Evolutionary conservation across 768 basidiomycete species (phyloP), one percentile per base, ranked within the genome.

Genomic region (Tylopilus cervinicoccineus): DNA sequence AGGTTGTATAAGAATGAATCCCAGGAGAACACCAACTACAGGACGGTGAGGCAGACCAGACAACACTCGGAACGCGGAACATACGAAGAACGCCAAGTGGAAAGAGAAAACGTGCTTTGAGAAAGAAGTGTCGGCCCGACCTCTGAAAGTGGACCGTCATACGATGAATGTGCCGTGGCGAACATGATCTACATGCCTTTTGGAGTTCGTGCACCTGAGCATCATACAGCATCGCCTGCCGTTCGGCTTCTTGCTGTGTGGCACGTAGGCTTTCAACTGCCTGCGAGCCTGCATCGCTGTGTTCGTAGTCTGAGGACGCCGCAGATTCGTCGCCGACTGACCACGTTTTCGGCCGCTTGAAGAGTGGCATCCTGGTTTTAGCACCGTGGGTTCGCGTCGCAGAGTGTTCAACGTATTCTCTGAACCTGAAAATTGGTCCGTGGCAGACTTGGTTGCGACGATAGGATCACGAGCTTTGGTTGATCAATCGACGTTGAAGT

Each of bases 1-100:
- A 3, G 84, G 84, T 50, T 87, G 79, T 44, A 89, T 75, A 52
- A 88, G 73, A 9, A 77, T 68, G 50, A 86, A 78, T 23, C 79
- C 87, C 3, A 88, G 63, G 36, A 83, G 60, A 10, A 78, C 69
- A 7, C 88, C 88, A 23, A 89, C 87, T 89, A 46, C 19, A 12
- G 38, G 33, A 33, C 5, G 4, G 20, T 52, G 52, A 55, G 49
- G 32, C 24, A 54, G 9, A 22, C 24, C 32, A 31, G 5, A 38
- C 12, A 5, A 34, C 23, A 7, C 13, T 26, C 24, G 5, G 24
- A 39, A 33, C 3, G 16, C 7, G 14, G 31, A 45, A 78, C 83
- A 53, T 50, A 86, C 74, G 54, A 32, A 79, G 44, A n/a, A 91
- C 71, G 26, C 88, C 89, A 4, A 88, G 58, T 6, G 84, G 77